These are phyloP conservation scores for Periconia digitata DNA, from an alignment of 2,329 filamentous ascomycete genomes.

Conservation along the genomic window DNA sequence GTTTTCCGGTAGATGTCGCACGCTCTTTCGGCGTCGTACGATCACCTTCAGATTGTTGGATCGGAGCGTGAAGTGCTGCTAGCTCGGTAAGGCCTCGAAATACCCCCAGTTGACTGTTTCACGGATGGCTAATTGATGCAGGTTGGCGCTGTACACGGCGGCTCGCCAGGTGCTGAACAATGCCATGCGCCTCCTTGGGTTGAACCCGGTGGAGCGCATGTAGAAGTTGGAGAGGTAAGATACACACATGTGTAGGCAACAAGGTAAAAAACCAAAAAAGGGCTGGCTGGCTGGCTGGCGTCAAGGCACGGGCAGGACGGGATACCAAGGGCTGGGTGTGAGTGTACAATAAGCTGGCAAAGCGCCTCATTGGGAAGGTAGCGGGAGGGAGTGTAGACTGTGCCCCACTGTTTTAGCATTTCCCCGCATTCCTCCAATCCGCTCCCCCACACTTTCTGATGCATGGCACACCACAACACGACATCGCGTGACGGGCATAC, in stretches of 20 bases:
- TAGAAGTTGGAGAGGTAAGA: neutral
- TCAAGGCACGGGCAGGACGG: no score
- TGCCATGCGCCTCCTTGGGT: slow-evolving; percentile 78
- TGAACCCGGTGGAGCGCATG: slow-evolving; percentile 68
- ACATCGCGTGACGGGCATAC: neutral
- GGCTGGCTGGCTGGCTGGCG: no score
- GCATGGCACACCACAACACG: neutral
- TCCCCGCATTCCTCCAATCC: neutral
- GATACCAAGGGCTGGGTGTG: no score
- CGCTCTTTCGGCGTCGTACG: slow-evolving; percentile 74
- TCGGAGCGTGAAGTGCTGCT: slow-evolving; percentile 70
- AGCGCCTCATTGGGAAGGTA: neutral
- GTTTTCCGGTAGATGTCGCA: slow-evolving; percentile 73
- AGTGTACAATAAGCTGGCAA: no score
- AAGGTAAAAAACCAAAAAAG: no score
- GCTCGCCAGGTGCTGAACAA: slow-evolving; percentile 76
- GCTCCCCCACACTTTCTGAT: neutral
- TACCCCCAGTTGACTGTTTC: no score
- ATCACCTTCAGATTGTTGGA: slow-evolving; percentile 74
- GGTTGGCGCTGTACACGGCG: slow-evolving; percentile 67
- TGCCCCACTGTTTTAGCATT: neutral
- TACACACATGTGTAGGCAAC: neutral
- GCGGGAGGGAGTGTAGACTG: neutral
- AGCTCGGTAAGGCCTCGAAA: slow-evolving; percentile 59
- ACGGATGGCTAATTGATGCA: neutral